These are phyloP conservation scores for Coccomyxa sp. DNA, from an alignment of 139 green algal genomes.

Conservation along the genomic window DNA sequence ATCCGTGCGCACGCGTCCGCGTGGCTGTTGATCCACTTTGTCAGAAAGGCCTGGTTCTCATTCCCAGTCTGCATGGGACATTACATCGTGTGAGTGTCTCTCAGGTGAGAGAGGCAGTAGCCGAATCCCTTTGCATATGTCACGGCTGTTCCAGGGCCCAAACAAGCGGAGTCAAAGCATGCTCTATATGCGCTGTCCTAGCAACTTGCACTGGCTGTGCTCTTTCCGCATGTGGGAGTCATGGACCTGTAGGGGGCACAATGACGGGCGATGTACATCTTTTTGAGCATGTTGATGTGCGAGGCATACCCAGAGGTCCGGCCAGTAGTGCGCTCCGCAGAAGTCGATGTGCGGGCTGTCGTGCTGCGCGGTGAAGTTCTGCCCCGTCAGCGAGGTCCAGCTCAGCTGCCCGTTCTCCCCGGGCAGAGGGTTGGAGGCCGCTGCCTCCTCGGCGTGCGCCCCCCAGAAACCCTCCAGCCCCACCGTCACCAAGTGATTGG, in stretches of 20 bases:
- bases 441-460: not conserved
- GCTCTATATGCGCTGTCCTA: too few relatives aligned
- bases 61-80: not conserved
- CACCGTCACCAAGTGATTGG: conserved; percentile 62
- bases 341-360: conserved; percentile 64
- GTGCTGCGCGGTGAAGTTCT: conserved; percentile 75
- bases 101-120: too few relatives aligned
- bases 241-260: not conserved
- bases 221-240: too few relatives aligned
- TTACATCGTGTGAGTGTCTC: not conserved
- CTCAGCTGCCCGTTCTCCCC: conserved; percentile 7
- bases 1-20: conserved; percentile 32
- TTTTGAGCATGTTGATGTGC: not conserved
- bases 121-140: too few relatives aligned
- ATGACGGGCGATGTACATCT: not conserved
- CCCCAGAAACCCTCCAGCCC: conserved; percentile 65
- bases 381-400: conserved; percentile 55
- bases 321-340: conserved; percentile 64
- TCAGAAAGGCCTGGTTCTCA: conserved; percentile 34
- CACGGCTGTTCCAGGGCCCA: too few relatives aligned
- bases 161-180: too few relatives aligned
- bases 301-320: conserved; percentile 49
- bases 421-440: not conserved
- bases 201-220: too few relatives aligned
- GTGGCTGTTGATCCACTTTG: conserved; percentile 48